Evolutionary conservation across 345 rosid species (phyloP).

Genomic region (Melaleuca alternifolia): DNA sequence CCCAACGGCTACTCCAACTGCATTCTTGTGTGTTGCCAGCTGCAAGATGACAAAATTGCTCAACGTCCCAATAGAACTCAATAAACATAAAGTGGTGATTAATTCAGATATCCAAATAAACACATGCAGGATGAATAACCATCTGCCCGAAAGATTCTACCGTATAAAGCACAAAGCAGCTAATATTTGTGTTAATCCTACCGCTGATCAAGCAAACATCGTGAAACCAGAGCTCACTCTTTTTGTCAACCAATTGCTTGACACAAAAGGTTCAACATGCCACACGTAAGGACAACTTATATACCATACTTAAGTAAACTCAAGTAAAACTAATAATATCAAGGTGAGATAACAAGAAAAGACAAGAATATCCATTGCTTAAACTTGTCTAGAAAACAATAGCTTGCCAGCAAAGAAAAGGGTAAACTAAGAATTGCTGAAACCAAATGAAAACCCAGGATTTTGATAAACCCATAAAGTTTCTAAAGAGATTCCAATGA

Average conservation of each 20-base stretch:
- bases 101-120: not conserved
- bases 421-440: not conserved
- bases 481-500: not conserved
- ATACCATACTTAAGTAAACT: not conserved
- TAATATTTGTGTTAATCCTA: not conserved
- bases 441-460: not conserved
- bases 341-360: not conserved
- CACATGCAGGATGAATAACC: not conserved
- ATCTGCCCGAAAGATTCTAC: not conserved
- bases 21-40: slow-evolving; percentile 97
- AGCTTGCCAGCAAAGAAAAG: not conserved
- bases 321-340: not conserved
- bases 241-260: not conserved
- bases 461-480: not conserved
- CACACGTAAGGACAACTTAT: not conserved
- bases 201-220: not conserved
- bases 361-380: not conserved
- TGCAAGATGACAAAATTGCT: slow-evolving; percentile 15
- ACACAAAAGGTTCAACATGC: not conserved
- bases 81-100: not conserved
- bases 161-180: not conserved
- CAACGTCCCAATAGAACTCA: not conserved
- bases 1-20: slow-evolving; percentile 85
- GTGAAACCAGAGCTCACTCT: not conserved
- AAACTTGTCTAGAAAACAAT: not conserved